Evolutionary conservation across 2,329 filamentous ascomycete genomes (phyloP), one percentile per base, ranked within the genome.

Genomic region (Talaromyces marneffei): DNA sequence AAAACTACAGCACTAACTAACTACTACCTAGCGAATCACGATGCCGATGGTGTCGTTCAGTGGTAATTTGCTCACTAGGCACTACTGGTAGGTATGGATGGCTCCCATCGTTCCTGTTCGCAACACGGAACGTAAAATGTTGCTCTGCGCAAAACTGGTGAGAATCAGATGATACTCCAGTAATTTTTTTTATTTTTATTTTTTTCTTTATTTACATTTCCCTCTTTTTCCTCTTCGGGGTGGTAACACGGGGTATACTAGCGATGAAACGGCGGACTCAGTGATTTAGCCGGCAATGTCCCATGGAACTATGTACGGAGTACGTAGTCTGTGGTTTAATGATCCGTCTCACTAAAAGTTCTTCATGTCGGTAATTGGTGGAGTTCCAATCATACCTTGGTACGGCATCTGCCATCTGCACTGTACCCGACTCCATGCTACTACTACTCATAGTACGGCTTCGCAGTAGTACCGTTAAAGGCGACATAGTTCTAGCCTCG

Each of bases 1-100:
- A 27, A 55, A 55, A 55, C 52, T 37, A 55, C 52, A 55, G 33
- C 40, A 55, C 35, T 33, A 29, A 40, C 20, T 37, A 55, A n/a
- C n/a, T n/a, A n/a, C n/a, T n/a, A n/a, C n/a, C 52, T 55, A 55
- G 48, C 27, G 35, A 35, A 27, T 14, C 14, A 40, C 29, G 33
- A 55, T 40, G 33, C 18, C 20, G 23, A 40, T 55, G n/a, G 52
- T 55, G 52, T 20, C 52, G 25, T 40, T 20, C 27, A 40, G 14
- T 27, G 20, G 35, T 39, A 20, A 55, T 29, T 27, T 25, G 20
- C 52, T 54, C 31, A n/a, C 14, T 27, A 8, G 33, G 52, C 52
- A 29, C 33, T 18, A 54, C 23, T 16, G 16, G 46, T 29, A n/a
- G n/a, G n/a, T n/a, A n/a, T n/a, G n/a, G n/a, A n/a, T n/a, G n/a